A percentile compares a stretch with the other conserved stretches of the same genome.
phyloP scores from a whole-genome alignment of 495 filamentous ascomycete species.

The Platismatia glauca region DNA sequence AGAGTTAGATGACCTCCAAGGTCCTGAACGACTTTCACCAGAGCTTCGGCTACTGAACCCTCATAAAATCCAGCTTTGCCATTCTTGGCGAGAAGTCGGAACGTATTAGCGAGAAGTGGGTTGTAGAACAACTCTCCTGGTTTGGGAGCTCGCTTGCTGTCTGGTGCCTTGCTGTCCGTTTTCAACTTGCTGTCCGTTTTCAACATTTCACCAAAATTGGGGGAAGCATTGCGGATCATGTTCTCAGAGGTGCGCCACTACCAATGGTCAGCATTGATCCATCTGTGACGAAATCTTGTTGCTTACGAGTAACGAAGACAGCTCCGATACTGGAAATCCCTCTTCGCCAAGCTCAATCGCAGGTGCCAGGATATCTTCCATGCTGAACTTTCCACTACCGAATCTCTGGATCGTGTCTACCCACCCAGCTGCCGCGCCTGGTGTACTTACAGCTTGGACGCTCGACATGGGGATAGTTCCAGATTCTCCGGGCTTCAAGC shows the following conservation, averaged over 20 bases:
- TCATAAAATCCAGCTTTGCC: constrained; percentile 90
- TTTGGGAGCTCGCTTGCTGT: constrained; percentile 59
- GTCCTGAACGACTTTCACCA: constrained; percentile 67
- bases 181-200: constrained; percentile 69
- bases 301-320: constrained; percentile 63
- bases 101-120: constrained; percentile 69
- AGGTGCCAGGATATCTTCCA: constrained; percentile 72
- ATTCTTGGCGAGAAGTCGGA: constrained; percentile 66
- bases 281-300: neutral
- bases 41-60: constrained; percentile 66
- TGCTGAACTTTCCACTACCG: constrained; percentile 72
- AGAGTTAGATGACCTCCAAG: constrained; percentile 71
- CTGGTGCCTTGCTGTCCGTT: constrained; percentile 50
- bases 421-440: constrained; percentile 92
- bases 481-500: constrained; percentile 48
- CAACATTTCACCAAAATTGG: constrained; percentile 77
- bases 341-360: constrained; percentile 82
- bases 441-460: constrained; percentile 74
- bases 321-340: constrained; percentile 80
- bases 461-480: constrained; percentile 67
- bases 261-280: constrained; percentile 14
- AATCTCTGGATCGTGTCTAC: constrained; percentile 84
- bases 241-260: constrained; percentile 62
- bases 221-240: constrained; percentile 58
- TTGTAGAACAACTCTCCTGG: constrained; percentile 90